Conservation (phyloP, 805 yeast species). For the Sporopachydermia quercuum region DNA sequence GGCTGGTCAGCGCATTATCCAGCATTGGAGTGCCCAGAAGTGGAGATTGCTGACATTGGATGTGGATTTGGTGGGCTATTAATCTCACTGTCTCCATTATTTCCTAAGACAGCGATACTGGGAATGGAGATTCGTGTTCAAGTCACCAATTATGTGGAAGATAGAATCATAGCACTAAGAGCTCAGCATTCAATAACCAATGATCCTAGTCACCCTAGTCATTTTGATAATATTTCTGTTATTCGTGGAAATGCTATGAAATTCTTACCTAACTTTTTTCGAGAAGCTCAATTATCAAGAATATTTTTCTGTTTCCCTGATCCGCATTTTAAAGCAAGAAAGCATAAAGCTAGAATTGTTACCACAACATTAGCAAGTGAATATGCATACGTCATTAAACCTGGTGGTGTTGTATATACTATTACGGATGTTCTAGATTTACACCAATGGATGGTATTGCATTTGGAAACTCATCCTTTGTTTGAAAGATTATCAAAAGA, state of each 20-base stretch:
- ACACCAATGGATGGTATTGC: conserved; percentile 93
- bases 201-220: conserved; percentile 16
- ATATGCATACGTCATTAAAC: conserved; percentile 78
- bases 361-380: conserved; percentile 81
- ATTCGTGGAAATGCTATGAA: conserved; percentile 96
- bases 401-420: conserved; percentile 82
- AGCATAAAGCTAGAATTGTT: conserved; percentile 92
- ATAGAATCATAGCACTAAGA: conserved; percentile 81
- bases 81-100: conserved; percentile 62
- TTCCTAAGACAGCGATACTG: conserved; percentile 59
- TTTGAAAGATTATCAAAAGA: conserved; percentile 67
- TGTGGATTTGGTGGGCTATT: conserved; percentile 95
- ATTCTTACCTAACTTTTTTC: conserved; percentile 86
- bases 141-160: conserved; percentile 94
- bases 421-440: conserved; percentile 91
- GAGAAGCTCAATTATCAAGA: conserved; percentile 67
- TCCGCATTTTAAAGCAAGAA: conserved; percentile 94
- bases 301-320: conserved; percentile 99
- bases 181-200: conserved; percentile 27
- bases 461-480: conserved; percentile 79
- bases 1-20: conserved; percentile 78
- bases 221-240: conserved; percentile 76
- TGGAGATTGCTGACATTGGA: conserved; percentile 90
- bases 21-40: conserved; percentile 35
- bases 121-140: conserved; percentile 98